Evolutionary conservation across 2,329 filamentous ascomycete species (phyloP).

Genomic region (Sporothrix phasma): DNA sequence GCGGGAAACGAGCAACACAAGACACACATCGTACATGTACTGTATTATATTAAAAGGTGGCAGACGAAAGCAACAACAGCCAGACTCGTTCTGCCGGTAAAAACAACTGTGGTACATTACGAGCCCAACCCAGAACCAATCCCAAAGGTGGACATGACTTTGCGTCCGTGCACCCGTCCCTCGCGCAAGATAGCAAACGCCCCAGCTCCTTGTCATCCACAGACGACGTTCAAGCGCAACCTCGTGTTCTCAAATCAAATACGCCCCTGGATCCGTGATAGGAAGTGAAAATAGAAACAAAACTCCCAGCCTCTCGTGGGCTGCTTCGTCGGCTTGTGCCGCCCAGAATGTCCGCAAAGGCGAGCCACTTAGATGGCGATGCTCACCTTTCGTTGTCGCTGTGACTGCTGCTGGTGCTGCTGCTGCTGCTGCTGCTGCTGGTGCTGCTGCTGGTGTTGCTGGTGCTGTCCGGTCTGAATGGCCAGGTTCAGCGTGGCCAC

Average conservation of each 20-base stretch:
- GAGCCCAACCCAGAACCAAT: too few relatives aligned
- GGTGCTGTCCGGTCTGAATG: conserved; percentile 11
- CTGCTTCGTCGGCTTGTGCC: too few relatives aligned
- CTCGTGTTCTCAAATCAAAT: neutral
- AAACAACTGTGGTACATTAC: too few relatives aligned
- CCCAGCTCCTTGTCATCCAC: neutral
- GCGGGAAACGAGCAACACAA: too few relatives aligned
- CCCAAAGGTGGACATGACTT: too few relatives aligned
- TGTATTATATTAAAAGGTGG: too few relatives aligned
- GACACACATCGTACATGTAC: too few relatives aligned
- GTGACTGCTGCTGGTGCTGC: neutral
- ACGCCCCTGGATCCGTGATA: neutral
- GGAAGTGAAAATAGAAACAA: neutral
- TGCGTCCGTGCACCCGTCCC: too few relatives aligned
- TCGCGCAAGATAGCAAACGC: neutral
- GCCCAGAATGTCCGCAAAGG: too few relatives aligned
- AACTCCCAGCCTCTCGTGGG: neutral
- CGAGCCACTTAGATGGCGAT: neutral
- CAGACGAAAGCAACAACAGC: too few relatives aligned
- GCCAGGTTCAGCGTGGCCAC: conserved; percentile 13
- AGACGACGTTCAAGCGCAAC: neutral
- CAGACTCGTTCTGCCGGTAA: too few relatives aligned
- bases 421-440: neutral
- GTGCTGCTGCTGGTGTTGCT: neutral
- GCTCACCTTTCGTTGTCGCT: neutral